Percentiles rank a stretch among this genome's conserved stretches.
These are phyloP conservation scores for Albizia julibrissin DNA, from an alignment of 306 rosid genomes.

Conservation along the genomic window DNA sequence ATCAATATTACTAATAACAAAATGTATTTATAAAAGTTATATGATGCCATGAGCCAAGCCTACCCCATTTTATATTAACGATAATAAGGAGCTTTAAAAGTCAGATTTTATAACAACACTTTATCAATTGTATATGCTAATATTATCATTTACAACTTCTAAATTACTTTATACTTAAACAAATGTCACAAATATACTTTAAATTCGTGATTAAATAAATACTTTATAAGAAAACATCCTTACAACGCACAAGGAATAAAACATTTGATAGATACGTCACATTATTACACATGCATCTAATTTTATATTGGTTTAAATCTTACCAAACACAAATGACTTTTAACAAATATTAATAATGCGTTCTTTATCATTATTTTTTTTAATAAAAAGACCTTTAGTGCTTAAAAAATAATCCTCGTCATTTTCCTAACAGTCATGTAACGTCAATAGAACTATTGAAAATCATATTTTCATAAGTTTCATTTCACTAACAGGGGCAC, in stretches of 20 bases:
- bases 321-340: background rate
- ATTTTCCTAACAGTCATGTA: background rate
- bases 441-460: no score
- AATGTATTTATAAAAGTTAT: no score
- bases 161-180: background rate
- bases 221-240: background rate
- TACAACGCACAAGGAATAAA: background rate
- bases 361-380: no score
- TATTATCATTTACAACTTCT: background rate
- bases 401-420: background rate
- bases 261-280: no score
- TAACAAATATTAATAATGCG: background rate
- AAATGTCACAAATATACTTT: background rate
- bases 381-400: background rate
- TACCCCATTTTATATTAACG: no score
- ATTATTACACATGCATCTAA: background rate
- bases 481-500: no score
- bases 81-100: no score
- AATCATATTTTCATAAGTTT: no score
- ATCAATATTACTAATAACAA: no score
- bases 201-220: background rate
- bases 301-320: background rate
- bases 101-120: no score
- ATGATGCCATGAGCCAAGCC: background rate
- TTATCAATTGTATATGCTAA: background rate